Evolutionary conservation across 306 rosid species (phyloP).

Genomic region (Trifolium repens): DNA sequence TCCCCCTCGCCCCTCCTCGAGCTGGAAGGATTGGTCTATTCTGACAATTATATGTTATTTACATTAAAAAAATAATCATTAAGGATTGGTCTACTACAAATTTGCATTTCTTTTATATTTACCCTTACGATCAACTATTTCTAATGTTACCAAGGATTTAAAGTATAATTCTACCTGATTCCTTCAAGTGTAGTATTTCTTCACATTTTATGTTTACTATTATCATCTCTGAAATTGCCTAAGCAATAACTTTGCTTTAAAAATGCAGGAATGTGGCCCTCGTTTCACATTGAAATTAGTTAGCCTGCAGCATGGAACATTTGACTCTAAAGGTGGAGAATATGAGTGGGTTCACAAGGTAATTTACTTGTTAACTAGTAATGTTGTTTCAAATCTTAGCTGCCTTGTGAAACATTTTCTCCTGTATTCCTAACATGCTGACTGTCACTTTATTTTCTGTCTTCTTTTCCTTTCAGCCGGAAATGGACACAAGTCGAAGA

Average conservation of each 20-base stretch:
- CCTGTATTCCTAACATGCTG: conserved; percentile 1
- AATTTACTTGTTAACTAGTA: conserved; percentile 31
- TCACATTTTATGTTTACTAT: not conserved
- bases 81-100: conserved; percentile 17
- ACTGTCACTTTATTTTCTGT: conserved; percentile 6
- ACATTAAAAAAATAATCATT: not conserved
- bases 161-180: conserved; percentile 32
- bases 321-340: conserved; percentile 84
- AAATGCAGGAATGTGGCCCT: conserved; percentile 87
- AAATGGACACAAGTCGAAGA: conserved; percentile 98
- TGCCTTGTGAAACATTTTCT: conserved; percentile 15
- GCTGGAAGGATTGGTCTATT: not conserved
- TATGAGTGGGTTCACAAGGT: conserved; percentile 98
- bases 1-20: not conserved
- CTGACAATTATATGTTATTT: not conserved
- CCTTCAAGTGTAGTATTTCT: conserved; percentile 15
- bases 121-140: not conserved
- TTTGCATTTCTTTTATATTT: conserved; percentile 19
- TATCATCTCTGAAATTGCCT: conserved; percentile 27
- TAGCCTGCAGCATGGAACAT: conserved; percentile 89
- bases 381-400: conserved; percentile 13
- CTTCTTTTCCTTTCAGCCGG: conserved; percentile 60
- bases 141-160: not conserved
- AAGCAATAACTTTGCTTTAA: conserved; percentile 19
- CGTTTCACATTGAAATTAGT: conserved; percentile 82